These are phyloP conservation scores for Fonsecaea nubica DNA, from an alignment of 2,329 filamentous ascomycete species.

Conservation along the genomic window DNA sequence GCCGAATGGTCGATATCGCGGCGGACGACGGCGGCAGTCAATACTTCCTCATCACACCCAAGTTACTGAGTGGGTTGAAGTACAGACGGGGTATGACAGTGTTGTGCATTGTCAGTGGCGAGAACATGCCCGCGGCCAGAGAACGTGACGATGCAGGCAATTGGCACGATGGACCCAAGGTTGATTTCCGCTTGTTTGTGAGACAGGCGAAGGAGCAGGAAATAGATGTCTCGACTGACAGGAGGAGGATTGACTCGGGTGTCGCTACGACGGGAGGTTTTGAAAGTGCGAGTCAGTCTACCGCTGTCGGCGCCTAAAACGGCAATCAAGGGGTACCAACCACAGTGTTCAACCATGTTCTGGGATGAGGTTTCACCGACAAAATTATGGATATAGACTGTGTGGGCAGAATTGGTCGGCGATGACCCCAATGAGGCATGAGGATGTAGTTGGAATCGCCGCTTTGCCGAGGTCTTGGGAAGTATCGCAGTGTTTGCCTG, in stretches of 20 bases:
- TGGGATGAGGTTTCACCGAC: background rate
- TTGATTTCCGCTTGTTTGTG: constrained; percentile 49
- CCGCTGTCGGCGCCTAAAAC: constrained; percentile 30
- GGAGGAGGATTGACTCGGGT: constrained; percentile 24
- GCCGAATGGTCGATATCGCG: constrained; percentile 97
- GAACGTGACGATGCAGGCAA: constrained; percentile 31
- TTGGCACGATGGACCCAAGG: constrained; percentile 44
- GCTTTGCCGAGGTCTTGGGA: background rate
- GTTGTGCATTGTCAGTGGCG: constrained; percentile 90
- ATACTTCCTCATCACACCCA: constrained; percentile 98
- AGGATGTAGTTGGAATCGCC: no score
- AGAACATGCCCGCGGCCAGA: constrained; percentile 57
- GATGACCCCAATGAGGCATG: background rate
- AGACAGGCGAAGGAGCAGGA: constrained; percentile 45
- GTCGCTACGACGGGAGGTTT: constrained; percentile 13
- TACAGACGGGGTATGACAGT: constrained; percentile 93
- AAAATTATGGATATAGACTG: background rate
- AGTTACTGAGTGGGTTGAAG: constrained; percentile 81
- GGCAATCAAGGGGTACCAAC: background rate
- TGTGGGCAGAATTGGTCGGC: background rate
- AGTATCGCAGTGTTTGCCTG: background rate
- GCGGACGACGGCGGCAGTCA: constrained; percentile 70
- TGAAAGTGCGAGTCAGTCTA: constrained; percentile 17
- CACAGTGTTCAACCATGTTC: background rate
- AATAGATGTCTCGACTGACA: constrained; percentile 24